phyloP scores from a whole-genome alignment of 331 rosid genomes.

The Pyrus hybrid region DNA sequence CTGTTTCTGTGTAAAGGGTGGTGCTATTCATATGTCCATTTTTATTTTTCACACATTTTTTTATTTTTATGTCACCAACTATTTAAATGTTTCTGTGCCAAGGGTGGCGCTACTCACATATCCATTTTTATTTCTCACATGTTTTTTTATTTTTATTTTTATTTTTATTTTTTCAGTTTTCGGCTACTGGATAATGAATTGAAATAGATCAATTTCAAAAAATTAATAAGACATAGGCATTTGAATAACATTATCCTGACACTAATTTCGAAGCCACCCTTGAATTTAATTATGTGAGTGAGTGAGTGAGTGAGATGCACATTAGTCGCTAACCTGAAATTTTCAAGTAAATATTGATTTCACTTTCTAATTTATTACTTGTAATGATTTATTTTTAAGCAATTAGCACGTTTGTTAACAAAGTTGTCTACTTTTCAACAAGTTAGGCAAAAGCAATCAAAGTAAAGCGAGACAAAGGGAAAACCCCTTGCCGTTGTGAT shows the following conservation, averaged over 20 bases:
- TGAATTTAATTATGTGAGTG: background rate
- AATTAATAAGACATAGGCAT: too few species aligned
- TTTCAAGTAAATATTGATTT: background rate
- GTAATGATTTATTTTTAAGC: background rate
- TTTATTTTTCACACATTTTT: too few species aligned
- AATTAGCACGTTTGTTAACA: background rate
- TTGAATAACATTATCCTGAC: too few species aligned
- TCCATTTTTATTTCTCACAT: too few species aligned
- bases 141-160: too few species aligned
- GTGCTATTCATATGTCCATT: too few species aligned
- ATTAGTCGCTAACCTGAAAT: background rate
- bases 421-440: background rate
- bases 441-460: background rate
- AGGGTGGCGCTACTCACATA: too few species aligned
- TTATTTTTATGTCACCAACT: too few species aligned
- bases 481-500: background rate
- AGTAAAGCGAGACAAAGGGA: background rate
- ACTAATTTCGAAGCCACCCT: constrained; percentile 10
- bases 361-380: background rate
- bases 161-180: too few species aligned
- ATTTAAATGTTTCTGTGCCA: too few species aligned
- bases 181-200: too few species aligned
- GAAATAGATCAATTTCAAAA: too few species aligned
- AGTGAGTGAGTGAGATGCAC: background rate
- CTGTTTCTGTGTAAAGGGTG: background rate